Evolutionary conservation across 352 stramenopile species (phyloP).

Genomic region (Globisporangium irregulare): DNA sequence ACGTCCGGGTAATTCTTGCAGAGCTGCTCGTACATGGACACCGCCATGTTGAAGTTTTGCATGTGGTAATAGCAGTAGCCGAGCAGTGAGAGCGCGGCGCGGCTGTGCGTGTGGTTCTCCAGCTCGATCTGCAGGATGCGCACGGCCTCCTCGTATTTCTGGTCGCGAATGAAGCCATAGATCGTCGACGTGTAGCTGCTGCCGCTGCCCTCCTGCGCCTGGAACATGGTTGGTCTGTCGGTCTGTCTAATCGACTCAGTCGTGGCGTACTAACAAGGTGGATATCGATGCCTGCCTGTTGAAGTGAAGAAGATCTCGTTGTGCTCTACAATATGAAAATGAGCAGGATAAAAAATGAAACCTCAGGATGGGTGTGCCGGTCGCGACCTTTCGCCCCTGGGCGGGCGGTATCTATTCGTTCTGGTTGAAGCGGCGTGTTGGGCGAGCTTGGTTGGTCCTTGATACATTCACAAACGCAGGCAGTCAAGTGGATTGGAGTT

Average conservation of each 20-base stretch:
- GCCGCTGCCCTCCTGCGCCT: slow-evolving; percentile 56
- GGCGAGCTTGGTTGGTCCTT: background rate
- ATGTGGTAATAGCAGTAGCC: slow-evolving; percentile 98
- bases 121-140: slow-evolving; percentile 90
- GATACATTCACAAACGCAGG: background rate
- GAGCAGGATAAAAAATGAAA: background rate
- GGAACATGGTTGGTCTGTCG: slow-evolving; percentile 39
- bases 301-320: background rate
- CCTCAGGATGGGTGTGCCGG: background rate
- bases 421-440: background rate
- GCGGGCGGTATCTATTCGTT: background rate
- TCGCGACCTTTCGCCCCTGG: background rate
- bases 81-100: slow-evolving; percentile 92
- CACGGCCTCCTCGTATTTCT: slow-evolving; percentile 93
- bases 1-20: slow-evolving; percentile 91
- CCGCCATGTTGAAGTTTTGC: slow-evolving; percentile 90
- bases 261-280: background rate
- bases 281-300: background rate
- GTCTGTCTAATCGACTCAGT: background rate
- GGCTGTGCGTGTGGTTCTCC: slow-evolving; percentile 91
- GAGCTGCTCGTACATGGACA: slow-evolving; percentile 94
- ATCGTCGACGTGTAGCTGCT: slow-evolving; percentile 92
- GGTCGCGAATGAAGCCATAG: slow-evolving; percentile 93
- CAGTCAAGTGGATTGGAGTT: background rate
- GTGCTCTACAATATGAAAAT: background rate